phyloP scores from a whole-genome alignment of 2,329 filamentous ascomycete genomes.

The Gyromitra esculenta region DNA sequence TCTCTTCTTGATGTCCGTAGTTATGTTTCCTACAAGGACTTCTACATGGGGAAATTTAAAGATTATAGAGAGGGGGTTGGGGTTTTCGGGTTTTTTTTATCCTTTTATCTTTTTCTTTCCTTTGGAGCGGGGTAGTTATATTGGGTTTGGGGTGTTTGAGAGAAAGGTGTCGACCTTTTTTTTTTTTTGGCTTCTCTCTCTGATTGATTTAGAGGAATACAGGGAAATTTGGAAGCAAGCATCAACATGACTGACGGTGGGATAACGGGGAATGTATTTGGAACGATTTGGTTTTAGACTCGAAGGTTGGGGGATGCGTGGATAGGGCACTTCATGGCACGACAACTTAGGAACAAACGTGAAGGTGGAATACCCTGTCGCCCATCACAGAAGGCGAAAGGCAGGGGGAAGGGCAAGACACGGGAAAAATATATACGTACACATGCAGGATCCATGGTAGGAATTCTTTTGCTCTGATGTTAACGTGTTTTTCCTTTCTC shows the following conservation, averaged over 20 bases:
- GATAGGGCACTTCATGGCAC: not conserved
- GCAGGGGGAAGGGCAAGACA: not conserved
- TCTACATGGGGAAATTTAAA: constrained; percentile 52
- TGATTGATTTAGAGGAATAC: constrained; percentile 51
- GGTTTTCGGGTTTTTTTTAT: constrained; percentile 39
- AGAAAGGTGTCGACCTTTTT: constrained; percentile 42
- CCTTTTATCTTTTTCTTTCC: constrained; percentile 30
- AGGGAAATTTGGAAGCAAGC: constrained; percentile 47
- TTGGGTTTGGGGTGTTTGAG: constrained; percentile 46
- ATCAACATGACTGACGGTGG: constrained; percentile 15
- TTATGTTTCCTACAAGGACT: constrained; percentile 54
- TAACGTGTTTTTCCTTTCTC: constrained; percentile 22
- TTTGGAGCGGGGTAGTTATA: constrained; percentile 44
- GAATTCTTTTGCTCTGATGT: constrained; percentile 3
- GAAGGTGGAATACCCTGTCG: constrained; percentile 12
- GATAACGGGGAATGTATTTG: constrained; percentile 19
- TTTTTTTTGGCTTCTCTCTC: constrained; percentile 27
- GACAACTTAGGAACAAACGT: not conserved
- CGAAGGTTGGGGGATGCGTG: constrained; percentile 1
- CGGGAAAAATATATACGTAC: constrained; percentile 13
- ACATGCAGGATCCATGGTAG: constrained; percentile 25
- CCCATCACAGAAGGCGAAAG: constrained; percentile 1
- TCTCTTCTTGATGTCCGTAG: constrained; percentile 50
- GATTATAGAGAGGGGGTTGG: constrained; percentile 50
- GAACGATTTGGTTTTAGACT: constrained; percentile 19